Conservation (phyloP, 345 rosid species). For the Lepidium sativum region DNA sequence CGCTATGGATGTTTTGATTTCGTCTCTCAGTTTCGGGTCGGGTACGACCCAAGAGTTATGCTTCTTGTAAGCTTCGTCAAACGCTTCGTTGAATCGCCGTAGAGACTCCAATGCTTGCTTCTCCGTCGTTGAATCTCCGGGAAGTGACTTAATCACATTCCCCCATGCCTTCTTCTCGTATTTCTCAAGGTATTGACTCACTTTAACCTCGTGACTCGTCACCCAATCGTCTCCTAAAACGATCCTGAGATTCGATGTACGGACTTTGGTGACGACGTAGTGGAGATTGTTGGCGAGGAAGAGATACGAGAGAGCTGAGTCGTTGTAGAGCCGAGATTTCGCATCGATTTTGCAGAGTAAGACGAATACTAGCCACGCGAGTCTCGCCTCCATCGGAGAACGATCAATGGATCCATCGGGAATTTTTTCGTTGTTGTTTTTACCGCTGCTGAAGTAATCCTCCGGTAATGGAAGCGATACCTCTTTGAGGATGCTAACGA, state of each 20-base stretch:
- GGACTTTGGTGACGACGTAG: slow-evolving; percentile 51
- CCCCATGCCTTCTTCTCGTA: slow-evolving; percentile 65
- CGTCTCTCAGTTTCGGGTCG: slow-evolving; percentile 46
- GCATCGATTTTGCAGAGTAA: slow-evolving; percentile 27
- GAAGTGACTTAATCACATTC: slow-evolving; percentile 34
- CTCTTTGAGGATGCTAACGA: slow-evolving; percentile 46
- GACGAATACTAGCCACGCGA: slow-evolving; percentile 25
- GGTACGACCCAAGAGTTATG: slow-evolving; percentile 52
- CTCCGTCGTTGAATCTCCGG: slow-evolving; percentile 18
- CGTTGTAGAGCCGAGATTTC: slow-evolving; percentile 27
- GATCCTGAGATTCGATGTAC: slow-evolving; percentile 35
- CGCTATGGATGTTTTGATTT: slow-evolving; percentile 42
- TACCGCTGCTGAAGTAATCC: slow-evolving; percentile 32
- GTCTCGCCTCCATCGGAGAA: slow-evolving; percentile 18
- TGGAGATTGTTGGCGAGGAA: slow-evolving; percentile 55
- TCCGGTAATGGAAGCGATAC: slow-evolving; percentile 48
- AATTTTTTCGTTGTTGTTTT: not conserved
- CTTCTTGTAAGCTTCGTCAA: slow-evolving; percentile 45
- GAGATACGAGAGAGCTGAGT: slow-evolving; percentile 23
- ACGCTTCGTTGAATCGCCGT: slow-evolving; percentile 41
- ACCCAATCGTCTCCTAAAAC: slow-evolving; percentile 62
- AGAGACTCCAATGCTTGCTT: slow-evolving; percentile 27
- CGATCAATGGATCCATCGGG: slow-evolving; percentile 12
- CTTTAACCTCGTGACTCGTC: slow-evolving; percentile 44
- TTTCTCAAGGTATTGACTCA: slow-evolving; percentile 43